Conservation (phyloP, 768 basidiomycete species). For the Infundibulicybe gibba region DNA sequence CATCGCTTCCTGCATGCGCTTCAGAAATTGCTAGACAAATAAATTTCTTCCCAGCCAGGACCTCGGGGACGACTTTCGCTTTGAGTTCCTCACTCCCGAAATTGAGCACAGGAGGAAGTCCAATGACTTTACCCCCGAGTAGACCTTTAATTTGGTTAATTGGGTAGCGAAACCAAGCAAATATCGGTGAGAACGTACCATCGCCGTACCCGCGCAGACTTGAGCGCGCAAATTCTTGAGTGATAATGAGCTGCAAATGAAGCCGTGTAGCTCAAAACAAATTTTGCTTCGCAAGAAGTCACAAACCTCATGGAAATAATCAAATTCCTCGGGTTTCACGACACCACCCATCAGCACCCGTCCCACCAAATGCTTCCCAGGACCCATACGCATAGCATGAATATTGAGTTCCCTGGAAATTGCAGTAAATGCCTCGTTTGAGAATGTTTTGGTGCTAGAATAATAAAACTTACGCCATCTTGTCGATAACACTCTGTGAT, state of each 20-base stretch:
- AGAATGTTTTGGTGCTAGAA: slow-evolving; percentile 42
- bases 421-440: slow-evolving; percentile 18
- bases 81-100: slow-evolving; percentile 69
- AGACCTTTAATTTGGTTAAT: slow-evolving; percentile 36
- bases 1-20: slow-evolving; percentile 85
- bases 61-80: slow-evolving; percentile 58
- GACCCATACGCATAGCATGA: slow-evolving; percentile 92
- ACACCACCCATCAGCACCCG: slow-evolving; percentile 75
- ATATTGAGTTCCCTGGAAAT: slow-evolving; percentile 54
- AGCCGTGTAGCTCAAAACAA: slow-evolving; percentile 4
- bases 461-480: slow-evolving; percentile 74
- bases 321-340: slow-evolving; percentile 83
- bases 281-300: neutral
- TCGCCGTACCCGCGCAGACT: slow-evolving; percentile 81
- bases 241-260: slow-evolving; percentile 62
- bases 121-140: slow-evolving; percentile 78
- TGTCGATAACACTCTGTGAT: slow-evolving; percentile 72
- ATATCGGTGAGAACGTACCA: slow-evolving; percentile 33
- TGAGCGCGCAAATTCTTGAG: slow-evolving; percentile 75
- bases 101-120: slow-evolving; percentile 86
- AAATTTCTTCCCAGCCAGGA: slow-evolving; percentile 74
- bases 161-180: slow-evolving; percentile 10
- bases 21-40: slow-evolving; percentile 88
- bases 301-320: slow-evolving; percentile 82
- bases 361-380: slow-evolving; percentile 89